These are phyloP conservation scores for Atalantia buxifolia DNA, from an alignment of 345 rosid species.

Conservation along the genomic window DNA sequence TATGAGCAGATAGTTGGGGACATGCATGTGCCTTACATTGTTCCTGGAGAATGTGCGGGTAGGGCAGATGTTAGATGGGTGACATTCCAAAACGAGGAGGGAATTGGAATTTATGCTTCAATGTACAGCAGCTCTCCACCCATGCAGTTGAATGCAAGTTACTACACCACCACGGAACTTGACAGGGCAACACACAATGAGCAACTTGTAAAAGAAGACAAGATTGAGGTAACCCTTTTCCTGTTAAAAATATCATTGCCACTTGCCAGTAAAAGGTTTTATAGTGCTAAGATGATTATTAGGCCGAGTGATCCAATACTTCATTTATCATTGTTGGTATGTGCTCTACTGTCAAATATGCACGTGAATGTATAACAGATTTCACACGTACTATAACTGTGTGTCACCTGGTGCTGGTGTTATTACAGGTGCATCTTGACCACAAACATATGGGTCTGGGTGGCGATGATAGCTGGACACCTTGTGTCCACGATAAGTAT, in stretches of 20 bases:
- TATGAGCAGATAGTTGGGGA: conserved; percentile 58
- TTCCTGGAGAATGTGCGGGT: conserved; percentile 89
- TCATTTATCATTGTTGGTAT: not conserved
- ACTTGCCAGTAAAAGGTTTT: not conserved
- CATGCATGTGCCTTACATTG: conserved; percentile 94
- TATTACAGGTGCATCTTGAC: conserved; percentile 87
- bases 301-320: not conserved
- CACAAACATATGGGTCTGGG: conserved; percentile 88
- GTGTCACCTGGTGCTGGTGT: not conserved
- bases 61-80: conserved; percentile 97
- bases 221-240: conserved; percentile 57
- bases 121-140: conserved; percentile 68
- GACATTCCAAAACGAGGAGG: conserved; percentile 64
- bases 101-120: conserved; percentile 82
- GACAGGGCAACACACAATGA: conserved; percentile 71
- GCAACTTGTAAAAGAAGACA: conserved; percentile 61
- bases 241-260: not conserved
- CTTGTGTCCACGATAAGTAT: conserved; percentile 71
- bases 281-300: not conserved
- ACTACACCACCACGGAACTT: conserved; percentile 64
- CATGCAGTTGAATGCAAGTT: conserved; percentile 93
- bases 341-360: too few species aligned
- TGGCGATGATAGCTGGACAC: conserved; percentile 97
- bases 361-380: not conserved
- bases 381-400: not conserved